Evolutionary conservation across 2,329 filamentous ascomycete genomes (phyloP).

Genomic region (Colletotrichum gigasporum): DNA sequence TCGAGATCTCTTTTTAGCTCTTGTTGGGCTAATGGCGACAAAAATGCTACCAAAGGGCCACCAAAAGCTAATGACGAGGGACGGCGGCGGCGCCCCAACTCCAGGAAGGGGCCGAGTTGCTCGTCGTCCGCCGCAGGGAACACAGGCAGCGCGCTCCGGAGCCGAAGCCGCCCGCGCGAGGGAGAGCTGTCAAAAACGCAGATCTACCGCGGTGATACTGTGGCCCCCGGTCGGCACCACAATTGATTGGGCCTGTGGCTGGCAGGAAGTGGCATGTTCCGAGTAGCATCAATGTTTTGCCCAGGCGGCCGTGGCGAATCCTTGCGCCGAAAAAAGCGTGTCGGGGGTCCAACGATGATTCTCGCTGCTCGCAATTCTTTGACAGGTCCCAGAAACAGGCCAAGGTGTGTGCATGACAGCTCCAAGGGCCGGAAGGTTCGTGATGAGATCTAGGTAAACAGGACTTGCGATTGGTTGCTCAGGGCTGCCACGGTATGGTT

Average conservation of each 20-base stretch:
- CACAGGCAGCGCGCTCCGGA: conserved; percentile 14
- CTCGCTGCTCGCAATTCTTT: conserved; percentile 20
- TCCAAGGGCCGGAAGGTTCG: conserved; percentile 25
- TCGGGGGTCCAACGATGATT: conserved; percentile 15
- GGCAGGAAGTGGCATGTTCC: conserved; percentile 31
- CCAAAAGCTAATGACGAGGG: not conserved
- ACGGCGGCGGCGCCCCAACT: conserved; percentile 16
- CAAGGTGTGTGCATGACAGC: conserved; percentile 28
- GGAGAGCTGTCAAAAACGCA: conserved; percentile 31
- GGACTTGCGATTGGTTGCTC: conserved; percentile 36
- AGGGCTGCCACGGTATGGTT: conserved; percentile 32
- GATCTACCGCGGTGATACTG: conserved; percentile 30
- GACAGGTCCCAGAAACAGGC: conserved; percentile 31
- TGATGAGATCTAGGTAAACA: conserved; percentile 30
- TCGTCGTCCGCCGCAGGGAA: conserved; percentile 14
- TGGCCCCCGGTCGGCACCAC: conserved; percentile 23
- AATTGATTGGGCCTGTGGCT: conserved; percentile 26
- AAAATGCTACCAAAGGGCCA: no score
- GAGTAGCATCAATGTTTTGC: conserved; percentile 33
- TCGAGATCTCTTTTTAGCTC: conserved; percentile 21
- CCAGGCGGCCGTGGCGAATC: conserved; percentile 27
- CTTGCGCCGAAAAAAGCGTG: conserved; percentile 17
- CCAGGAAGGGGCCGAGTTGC: conserved; percentile 21
- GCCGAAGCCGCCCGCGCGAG: conserved; percentile 29
- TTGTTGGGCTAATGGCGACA: no score